Base-by-base conservation (phyloP, 306 rosid genomes). In the Cicer chorassanicum region DNA sequence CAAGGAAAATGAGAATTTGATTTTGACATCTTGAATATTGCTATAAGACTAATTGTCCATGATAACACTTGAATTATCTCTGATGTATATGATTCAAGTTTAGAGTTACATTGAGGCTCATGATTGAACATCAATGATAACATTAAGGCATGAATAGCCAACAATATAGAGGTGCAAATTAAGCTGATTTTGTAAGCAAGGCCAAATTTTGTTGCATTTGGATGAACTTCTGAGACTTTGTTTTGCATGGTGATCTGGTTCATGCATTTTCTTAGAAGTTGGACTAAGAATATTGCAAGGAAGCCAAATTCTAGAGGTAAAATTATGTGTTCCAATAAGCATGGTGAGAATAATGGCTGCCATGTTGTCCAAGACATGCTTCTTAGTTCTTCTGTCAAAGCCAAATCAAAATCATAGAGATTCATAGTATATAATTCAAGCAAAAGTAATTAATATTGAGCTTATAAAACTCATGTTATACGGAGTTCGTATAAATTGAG, bases 321-420 rank as follows among this genome's bases (percentile, higher is more conserved):
- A 82, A 73, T 82, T 40, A 90, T 78, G 55, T 81, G 60, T 88
- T 94, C 98, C 84, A 85, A 82, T 73, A 87, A 61, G 82, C 98
- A 94, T 13, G 97, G 87, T 39, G 88, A 84, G 14, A 83, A 77
- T 57, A 84, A 54, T 71, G 84, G 87, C 41, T 70, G 65, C 92
- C 96, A 87, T 83, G 82, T 36, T 48, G 81, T 70, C 80, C 65
- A 55, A 42, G 76, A 63, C 68, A 70, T 68, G 53, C 40, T 59
- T 76, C 38, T 65, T 13, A 70, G 36, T 16, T 81, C 97, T 16
- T 81, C 97, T 92, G 90, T 39, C 65, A 65, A 64, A 70, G 9
- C n/a, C 53, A 82, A 70, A 46, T 7, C 29, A 81, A 4, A n/a
- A 5, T 54, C 50, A 54, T 53, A 9, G 57, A 34, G 14, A 15